These are phyloP conservation scores for Russula compacta DNA, from an alignment of 768 basidiomycete genomes.

Conservation along the genomic window DNA sequence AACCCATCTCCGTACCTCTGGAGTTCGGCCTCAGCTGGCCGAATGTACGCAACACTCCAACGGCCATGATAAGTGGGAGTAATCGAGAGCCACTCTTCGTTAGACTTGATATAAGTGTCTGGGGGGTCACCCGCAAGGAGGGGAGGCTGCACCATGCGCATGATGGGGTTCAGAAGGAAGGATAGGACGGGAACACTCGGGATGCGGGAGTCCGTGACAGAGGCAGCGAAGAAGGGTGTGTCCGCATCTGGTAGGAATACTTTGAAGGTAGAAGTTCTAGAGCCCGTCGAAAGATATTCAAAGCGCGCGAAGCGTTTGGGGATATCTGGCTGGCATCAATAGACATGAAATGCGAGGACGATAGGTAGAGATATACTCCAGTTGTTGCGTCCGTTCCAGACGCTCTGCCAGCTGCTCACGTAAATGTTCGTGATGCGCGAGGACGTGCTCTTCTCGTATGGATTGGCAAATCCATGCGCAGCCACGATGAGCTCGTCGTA, in stretches of 20 bases:
- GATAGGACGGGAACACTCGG: slow-evolving; percentile 5
- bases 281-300: not conserved
- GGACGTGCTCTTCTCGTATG: not conserved
- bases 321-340: not conserved
- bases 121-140: not conserved
- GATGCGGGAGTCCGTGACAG: slow-evolving; percentile 8
- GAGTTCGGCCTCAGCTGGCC: not conserved
- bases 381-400: slow-evolving; percentile 13
- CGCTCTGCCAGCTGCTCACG: slow-evolving; percentile 2
- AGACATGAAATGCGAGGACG: no score
- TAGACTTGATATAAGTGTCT: not conserved
- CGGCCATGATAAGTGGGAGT: slow-evolving; percentile 2
- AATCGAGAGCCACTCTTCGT: slow-evolving; percentile 5
- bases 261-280: not conserved
- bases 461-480: not conserved
- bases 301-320: slow-evolving; percentile 15
- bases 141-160: slow-evolving; percentile 8
- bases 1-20: slow-evolving; percentile 13
- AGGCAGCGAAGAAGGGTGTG: slow-evolving; percentile 15
- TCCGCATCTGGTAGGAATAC: not conserved
- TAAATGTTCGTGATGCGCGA: slow-evolving; percentile 13
- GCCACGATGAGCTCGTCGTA: slow-evolving; percentile 15
- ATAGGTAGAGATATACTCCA: slow-evolving; percentile 3
- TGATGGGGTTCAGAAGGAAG: not conserved
- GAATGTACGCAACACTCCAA: slow-evolving; percentile 7